A percentile compares a stretch with the other conserved stretches of the same genome.
These are phyloP conservation scores for Dictyostelium intermedium DNA, from an alignment of 78 protist species.

Conservation along the genomic window DNA sequence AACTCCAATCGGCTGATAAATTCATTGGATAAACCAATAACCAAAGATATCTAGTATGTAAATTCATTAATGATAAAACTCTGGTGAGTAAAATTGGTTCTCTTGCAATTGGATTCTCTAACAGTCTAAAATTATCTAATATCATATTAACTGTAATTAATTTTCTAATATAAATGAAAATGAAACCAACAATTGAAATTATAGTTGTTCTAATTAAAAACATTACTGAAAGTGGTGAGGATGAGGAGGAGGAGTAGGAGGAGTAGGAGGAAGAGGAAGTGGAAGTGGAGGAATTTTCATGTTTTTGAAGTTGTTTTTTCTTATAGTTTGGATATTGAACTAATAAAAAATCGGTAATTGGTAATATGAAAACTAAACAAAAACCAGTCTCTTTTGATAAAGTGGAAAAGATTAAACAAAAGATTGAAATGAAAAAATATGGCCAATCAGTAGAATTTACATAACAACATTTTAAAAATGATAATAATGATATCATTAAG, in stretches of 20 bases:
- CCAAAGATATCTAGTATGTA: slow-evolving; percentile 25
- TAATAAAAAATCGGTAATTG: background rate
- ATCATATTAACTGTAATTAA: slow-evolving; percentile 25
- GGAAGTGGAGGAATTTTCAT: background rate
- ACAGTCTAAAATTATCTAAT: slow-evolving; percentile 28
- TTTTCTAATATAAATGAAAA: background rate
- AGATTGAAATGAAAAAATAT: background rate
- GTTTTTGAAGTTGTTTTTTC: background rate
- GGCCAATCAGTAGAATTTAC: background rate
- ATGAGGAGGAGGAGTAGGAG: background rate
- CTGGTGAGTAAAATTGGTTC: background rate
- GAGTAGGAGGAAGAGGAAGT: background rate
- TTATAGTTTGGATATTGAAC: background rate
- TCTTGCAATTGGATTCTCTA: slow-evolving; percentile 71
- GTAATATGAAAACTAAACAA: background rate
- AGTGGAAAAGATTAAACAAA: background rate
- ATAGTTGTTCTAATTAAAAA: background rate
- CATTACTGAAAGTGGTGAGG: background rate
- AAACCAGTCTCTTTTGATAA: slow-evolving; percentile 5
- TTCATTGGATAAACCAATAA: slow-evolving; percentile 14
- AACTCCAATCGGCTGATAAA: slow-evolving; percentile 52
- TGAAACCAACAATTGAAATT: background rate
- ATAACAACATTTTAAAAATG: background rate
- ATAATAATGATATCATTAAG: background rate
- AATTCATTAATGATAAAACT: background rate